These are phyloP conservation scores for Aspergillus steynii DNA, from an alignment of 495 filamentous ascomycete species.

Conservation along the genomic window DNA sequence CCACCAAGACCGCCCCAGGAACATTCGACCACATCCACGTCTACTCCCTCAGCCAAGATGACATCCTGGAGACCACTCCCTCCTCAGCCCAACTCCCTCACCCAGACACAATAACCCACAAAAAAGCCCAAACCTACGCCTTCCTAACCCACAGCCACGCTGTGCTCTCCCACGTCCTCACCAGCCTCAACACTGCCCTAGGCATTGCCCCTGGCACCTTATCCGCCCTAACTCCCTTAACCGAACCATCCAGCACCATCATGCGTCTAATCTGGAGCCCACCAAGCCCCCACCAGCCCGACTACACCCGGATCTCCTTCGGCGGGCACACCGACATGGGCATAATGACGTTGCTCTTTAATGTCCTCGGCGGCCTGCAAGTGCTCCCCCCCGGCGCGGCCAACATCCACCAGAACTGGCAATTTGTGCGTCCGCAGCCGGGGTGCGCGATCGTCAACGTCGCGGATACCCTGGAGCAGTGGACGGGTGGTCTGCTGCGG, in stretches of 20 bases:
- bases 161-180: constrained; percentile 2
- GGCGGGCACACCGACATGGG: constrained; percentile 33
- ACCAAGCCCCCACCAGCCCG: background rate
- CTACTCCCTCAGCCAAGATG: too few species aligned
- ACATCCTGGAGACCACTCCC: too few species aligned
- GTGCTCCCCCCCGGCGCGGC: constrained; percentile 16
- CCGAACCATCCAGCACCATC: too few species aligned
- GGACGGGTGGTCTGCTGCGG: constrained; percentile 36
- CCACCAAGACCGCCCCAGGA: too few species aligned
- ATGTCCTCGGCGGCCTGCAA: constrained; percentile 36
- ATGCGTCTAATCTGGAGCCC: background rate
- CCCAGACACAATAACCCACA: too few species aligned
- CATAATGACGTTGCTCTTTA: constrained; percentile 36
- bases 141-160: background rate
- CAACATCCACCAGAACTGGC: constrained; percentile 24
- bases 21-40: too few species aligned
- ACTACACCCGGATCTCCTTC: constrained; percentile 7
- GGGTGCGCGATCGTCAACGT: constrained; percentile 41
- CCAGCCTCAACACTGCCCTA: constrained; percentile 14
- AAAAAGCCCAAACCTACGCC: too few species aligned
- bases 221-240: background rate
- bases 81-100: too few species aligned
- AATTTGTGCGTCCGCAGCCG: constrained; percentile 33
- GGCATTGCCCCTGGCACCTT: constrained; percentile 15
- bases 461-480: constrained; percentile 41